Base-by-base conservation (phyloP, 257 asterid species). In the Salvia splendens region DNA sequence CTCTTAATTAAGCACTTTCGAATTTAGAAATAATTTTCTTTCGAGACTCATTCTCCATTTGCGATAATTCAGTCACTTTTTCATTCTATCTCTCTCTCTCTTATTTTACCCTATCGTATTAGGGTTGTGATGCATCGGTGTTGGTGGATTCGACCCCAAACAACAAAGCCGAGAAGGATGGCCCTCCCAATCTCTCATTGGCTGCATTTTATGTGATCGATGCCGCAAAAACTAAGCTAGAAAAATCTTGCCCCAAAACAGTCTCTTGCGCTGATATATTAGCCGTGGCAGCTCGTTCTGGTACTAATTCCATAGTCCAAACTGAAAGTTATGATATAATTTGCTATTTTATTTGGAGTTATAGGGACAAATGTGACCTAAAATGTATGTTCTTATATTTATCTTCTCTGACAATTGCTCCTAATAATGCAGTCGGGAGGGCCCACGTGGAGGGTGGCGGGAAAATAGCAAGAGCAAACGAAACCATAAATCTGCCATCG, bases 101-200 rank as follows among this genome's bases (percentile, higher is more conserved):
- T 24, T 24, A 24, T 24, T 24, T 24, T 24, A 24, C 30, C 30
- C 2, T 24, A 24, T 33, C 6, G 17, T 8, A 30, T 2, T n/a
- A 90, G 97, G 97, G 97, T 10, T 88, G 97, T 61, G 97, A 91
- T 24, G 97, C 95, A 8, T 91, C 96, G 4, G 85, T 91, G 9
- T 66, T 88, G 71, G 75, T 91, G 60, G 89, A 88, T 59, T 91
- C 96, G 17, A 88, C 88, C 12, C 78, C 76, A n/a, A 81, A 55
- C 55, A 83, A 82, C 81, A 76, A 79, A 79, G 87, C 96, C 32
- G 96, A 88, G 81, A 91, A 91, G 72, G 96, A 86, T 50, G 97
- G 91, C 7, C 90, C 87, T 28, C 96, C 93, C 0, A 86, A 88
- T 61, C 6, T 83, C 61, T 88, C 96, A 32, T 73, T 88, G 10